Evolutionary conservation across 768 basidiomycete genomes (phyloP).

Genomic region (Pleurotus platypus): DNA sequence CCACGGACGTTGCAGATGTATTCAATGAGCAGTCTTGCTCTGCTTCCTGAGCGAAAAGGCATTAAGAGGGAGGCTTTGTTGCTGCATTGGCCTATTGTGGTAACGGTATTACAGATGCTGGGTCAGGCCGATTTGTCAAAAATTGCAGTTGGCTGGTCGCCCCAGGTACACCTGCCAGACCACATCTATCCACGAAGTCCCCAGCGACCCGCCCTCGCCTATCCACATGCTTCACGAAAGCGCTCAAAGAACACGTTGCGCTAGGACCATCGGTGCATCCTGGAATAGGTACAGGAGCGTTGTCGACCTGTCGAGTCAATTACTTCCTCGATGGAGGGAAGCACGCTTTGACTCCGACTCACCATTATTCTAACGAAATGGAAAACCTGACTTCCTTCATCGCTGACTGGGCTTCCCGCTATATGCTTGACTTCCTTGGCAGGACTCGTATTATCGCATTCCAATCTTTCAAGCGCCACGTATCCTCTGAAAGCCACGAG

Average conservation of each 20-base stretch:
- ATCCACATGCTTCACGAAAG: constrained; percentile 28
- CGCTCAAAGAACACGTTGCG: constrained; percentile 29
- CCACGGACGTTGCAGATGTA: too few relatives aligned
- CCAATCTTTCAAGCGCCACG: constrained; percentile 36
- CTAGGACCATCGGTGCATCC: constrained; percentile 37
- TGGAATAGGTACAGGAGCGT: constrained; percentile 37
- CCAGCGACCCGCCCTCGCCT: constrained; percentile 24
- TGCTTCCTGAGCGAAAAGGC: too few relatives aligned
- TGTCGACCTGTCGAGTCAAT: constrained; percentile 24
- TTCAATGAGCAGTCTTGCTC: too few relatives aligned
- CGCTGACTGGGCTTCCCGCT: constrained; percentile 8
- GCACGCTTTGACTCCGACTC: constrained; percentile 1
- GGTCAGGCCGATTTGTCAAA: constrained; percentile 16
- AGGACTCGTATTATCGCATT: constrained; percentile 19
- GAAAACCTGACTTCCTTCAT: constrained; percentile 6
- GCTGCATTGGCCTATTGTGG: constrained; percentile 2
- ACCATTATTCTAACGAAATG: constrained; percentile 35
- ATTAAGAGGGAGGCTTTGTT: not conserved
- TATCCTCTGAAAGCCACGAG: constrained; percentile 38
- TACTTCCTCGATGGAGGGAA: too few relatives aligned
- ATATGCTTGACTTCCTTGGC: constrained; percentile 13
- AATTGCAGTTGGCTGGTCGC: constrained; percentile 22
- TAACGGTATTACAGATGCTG: constrained; percentile 7
- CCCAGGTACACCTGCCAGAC: constrained; percentile 21
- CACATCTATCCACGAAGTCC: constrained; percentile 34